Conservation (phyloP, 208 protist genomes). For the Phytomonas sp. region DNA sequence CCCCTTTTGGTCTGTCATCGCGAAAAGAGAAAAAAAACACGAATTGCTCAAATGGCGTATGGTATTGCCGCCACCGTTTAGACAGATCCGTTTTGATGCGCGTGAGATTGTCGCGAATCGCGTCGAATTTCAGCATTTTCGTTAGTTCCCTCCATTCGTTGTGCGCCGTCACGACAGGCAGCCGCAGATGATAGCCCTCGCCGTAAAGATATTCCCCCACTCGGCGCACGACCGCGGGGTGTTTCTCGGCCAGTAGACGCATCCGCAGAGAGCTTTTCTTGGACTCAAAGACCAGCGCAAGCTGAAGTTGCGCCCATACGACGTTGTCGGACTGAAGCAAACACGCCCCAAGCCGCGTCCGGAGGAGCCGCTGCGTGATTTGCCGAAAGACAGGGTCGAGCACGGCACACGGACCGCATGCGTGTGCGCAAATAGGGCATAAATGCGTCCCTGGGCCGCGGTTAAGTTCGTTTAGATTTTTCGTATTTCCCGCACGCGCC, state of each 20-base stretch:
- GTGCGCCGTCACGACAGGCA: constrained; percentile 67
- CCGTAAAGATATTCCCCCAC: constrained; percentile 76
- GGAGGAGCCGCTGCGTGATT: constrained; percentile 10
- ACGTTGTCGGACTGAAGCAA: constrained; percentile 66
- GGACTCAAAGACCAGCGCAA: constrained; percentile 70
- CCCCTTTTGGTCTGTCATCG: constrained; percentile 36
- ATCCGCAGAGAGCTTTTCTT: constrained; percentile 75
- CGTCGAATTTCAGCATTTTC: constrained; percentile 67
- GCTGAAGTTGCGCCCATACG: constrained; percentile 48
- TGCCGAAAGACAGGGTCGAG: background rate
- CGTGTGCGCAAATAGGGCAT: background rate
- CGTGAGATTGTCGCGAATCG: constrained; percentile 78
- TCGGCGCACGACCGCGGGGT: constrained; percentile 38
- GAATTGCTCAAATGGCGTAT: constrained; percentile 86
- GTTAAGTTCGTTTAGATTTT: background rate
- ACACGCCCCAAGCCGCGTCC: constrained; percentile 28
- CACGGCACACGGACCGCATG: constrained; percentile 5
- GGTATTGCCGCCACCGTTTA: constrained; percentile 66
- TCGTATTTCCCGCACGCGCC: background rate
- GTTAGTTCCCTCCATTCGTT: constrained; percentile 66
- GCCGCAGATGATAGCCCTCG: constrained; percentile 65
- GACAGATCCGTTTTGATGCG: constrained; percentile 82
- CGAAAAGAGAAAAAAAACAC: constrained; percentile 76
- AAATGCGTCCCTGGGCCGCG: background rate
- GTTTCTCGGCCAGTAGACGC: constrained; percentile 55